Conservation (phyloP, 2,329 filamentous ascomycete species). For the Samsoniella hepiali region DNA sequence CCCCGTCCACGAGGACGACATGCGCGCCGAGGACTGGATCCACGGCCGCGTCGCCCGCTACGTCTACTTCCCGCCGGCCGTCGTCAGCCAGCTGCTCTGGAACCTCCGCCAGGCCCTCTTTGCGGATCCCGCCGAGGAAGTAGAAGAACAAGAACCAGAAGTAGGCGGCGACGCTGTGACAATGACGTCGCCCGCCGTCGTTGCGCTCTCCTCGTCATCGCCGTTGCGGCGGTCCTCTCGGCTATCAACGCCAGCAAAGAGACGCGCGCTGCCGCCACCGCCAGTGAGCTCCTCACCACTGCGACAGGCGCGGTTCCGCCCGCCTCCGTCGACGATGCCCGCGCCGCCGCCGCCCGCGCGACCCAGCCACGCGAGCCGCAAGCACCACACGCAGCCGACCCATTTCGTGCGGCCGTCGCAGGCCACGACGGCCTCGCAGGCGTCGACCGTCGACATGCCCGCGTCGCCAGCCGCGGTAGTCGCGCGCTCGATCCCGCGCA, state of each 20-base stretch:
- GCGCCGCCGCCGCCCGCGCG: constrained; percentile 18
- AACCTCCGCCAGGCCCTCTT: constrained; percentile 55
- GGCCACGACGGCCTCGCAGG: constrained; percentile 37
- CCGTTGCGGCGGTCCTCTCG: background rate
- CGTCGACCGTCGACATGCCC: constrained; percentile 25
- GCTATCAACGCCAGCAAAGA: background rate
- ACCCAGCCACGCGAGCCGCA: background rate
- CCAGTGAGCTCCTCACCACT: constrained; percentile 19
- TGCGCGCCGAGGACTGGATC: constrained; percentile 55
- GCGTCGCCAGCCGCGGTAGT: background rate
- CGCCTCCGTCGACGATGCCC: constrained; percentile 24
- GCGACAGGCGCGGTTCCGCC: constrained; percentile 2
- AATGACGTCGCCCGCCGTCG: background rate
- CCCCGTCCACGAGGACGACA: constrained; percentile 48
- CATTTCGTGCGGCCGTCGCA: constrained; percentile 31
- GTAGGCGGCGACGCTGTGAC: too few relatives aligned
- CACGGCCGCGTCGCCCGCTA: constrained; percentile 49
- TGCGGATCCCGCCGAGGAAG: constrained; percentile 23
- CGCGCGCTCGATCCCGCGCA: background rate
- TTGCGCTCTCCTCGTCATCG: constrained; percentile 20
- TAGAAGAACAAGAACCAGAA: too few relatives aligned
- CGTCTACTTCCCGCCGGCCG: constrained; percentile 52
- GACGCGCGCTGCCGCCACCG: background rate
- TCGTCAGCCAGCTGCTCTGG: constrained; percentile 55
- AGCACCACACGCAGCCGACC: constrained; percentile 3